Evolutionary conservation across 2,329 filamentous ascomycete genomes (phyloP), one percentile per base, ranked within the genome.

Genomic region (Penicillium hordei): DNA sequence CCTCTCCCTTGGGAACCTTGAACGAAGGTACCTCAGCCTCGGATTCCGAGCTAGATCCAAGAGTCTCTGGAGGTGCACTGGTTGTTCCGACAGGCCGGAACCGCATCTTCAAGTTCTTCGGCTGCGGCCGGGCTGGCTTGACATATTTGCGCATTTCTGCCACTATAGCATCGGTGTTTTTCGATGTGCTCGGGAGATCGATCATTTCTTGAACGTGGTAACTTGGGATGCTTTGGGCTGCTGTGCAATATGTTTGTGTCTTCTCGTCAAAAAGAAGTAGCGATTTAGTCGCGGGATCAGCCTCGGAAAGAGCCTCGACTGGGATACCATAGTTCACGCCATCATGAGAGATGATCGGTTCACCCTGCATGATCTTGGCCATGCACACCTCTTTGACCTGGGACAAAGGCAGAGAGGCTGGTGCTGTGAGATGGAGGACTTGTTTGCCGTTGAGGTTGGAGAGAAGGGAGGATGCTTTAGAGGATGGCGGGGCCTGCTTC

Each of bases 351-450:
- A 81, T 52, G 31, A 81, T 69, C 2, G 77, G 71, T 53, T 76
- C 67, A 45, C 78, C 78, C 25, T 73, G 71, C 57, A 74, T 56
- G 25, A 76, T 72, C 46, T 73, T 74, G 43, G 75, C 69, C 43
- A 79, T 66, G 15, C 78, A 73, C 43, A 81, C 69, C 55, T 79
- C 73, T 60, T 79, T 76, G 52, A 82, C 69, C 48, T 76, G 73
- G 8, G 74, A 74, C 34, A 81, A 60, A 19, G 78, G 75, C 19
- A 81, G 70, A 46, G 69, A 75, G 4, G 75, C 68, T 2, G 79
- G 79, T 1, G 77, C 78, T 19, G 76, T 77, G 55, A 82, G 78
- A 60, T 81, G 78, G 70, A 78, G 78, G 48, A 82, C 64, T 65
- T 81, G 75, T 63, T 81, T 81, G 51, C 74, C 75, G 49, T 65